Conservation (phyloP, 2,329 filamentous ascomycete species). For the Pseudogymnoascus sp. region DNA sequence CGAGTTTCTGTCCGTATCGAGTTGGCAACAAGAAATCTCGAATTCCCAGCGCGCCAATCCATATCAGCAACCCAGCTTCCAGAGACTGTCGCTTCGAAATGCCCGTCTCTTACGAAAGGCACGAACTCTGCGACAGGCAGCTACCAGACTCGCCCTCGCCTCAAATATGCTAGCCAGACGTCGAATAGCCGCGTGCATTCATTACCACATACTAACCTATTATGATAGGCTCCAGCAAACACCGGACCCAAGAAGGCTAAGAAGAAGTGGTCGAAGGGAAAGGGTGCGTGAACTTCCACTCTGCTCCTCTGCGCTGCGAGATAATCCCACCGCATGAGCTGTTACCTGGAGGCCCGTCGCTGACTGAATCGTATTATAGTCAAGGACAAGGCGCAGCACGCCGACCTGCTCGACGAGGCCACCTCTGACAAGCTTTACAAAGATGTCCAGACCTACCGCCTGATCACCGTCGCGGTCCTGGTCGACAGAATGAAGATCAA, state of each 20-base stretch:
- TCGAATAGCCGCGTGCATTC: background rate
- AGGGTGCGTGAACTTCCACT: constrained; percentile 39
- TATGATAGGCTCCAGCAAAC: constrained; percentile 43
- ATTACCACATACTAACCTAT: background rate
- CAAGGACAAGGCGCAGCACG: constrained; percentile 99
- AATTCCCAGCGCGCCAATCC: background rate
- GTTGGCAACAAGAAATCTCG: background rate
- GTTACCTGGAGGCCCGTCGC: constrained; percentile 13
- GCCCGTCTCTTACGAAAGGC: background rate
- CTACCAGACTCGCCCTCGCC: background rate
- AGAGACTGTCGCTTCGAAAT: background rate
- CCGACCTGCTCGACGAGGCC: constrained; percentile 96
- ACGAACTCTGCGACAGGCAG: background rate
- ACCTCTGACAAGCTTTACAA: constrained; percentile 99
- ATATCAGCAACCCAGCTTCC: background rate
- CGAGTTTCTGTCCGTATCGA: background rate
- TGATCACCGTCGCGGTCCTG: constrained; percentile 96
- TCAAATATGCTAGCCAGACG: constrained; percentile 9
- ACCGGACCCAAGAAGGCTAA: constrained; percentile 73
- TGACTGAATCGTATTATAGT: constrained; percentile 54
- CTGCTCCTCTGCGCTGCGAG: constrained; percentile 14
- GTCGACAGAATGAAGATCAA: constrained; percentile 99
- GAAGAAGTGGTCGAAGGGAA: constrained; percentile 68
- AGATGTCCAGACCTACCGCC: constrained; percentile 99
- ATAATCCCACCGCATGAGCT: constrained; percentile 10